phyloP scores from a whole-genome alignment of 2,329 filamentous ascomycete genomes.

The Lachnellula occidentalis region DNA sequence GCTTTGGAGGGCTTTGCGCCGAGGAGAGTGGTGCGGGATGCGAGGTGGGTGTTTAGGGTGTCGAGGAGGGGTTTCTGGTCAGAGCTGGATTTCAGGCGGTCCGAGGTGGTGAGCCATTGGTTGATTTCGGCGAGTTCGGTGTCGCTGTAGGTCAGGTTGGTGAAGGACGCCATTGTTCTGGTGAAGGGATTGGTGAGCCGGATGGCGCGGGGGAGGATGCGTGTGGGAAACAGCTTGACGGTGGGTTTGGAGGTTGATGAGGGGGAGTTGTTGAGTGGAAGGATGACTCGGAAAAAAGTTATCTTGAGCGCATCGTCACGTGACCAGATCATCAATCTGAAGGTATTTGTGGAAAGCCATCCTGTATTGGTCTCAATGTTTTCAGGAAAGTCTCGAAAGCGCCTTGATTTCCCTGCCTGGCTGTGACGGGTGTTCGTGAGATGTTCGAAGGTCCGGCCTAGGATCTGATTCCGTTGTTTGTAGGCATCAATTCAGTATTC shows the following conservation, averaged over 20 bases:
- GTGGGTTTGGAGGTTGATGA: not conserved
- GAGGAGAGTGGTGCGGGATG: slow-evolving; percentile 81
- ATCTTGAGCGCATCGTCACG: too few species aligned
- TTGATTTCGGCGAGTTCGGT: slow-evolving; percentile 81
- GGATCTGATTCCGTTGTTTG: not conserved
- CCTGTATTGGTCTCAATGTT: too few species aligned
- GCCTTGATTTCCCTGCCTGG: not conserved
- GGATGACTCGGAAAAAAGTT: too few species aligned
- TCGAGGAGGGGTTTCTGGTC: slow-evolving; percentile 62
- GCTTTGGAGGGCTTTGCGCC: slow-evolving; percentile 85
- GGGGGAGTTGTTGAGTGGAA: too few species aligned
- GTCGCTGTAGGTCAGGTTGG: slow-evolving; percentile 64
- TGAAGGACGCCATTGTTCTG: slow-evolving; percentile 61
- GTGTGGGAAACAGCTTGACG: slow-evolving; percentile 29
- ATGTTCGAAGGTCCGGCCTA: not conserved
- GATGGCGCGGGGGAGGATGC: slow-evolving; percentile 23
- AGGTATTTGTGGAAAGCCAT: too few species aligned
- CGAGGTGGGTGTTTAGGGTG: slow-evolving; percentile 79
- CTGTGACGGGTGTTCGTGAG: not conserved
- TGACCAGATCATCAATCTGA: too few species aligned
- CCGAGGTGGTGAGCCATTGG: slow-evolving; percentile 79
- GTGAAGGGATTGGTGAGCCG: slow-evolving; percentile 37
- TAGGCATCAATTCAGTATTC: not conserved
- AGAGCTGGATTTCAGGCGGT: slow-evolving; percentile 57
- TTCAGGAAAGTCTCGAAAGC: too few species aligned